phyloP scores from a whole-genome alignment of 2,329 filamentous ascomycete genomes.

The Fusarium sp. region DNA sequence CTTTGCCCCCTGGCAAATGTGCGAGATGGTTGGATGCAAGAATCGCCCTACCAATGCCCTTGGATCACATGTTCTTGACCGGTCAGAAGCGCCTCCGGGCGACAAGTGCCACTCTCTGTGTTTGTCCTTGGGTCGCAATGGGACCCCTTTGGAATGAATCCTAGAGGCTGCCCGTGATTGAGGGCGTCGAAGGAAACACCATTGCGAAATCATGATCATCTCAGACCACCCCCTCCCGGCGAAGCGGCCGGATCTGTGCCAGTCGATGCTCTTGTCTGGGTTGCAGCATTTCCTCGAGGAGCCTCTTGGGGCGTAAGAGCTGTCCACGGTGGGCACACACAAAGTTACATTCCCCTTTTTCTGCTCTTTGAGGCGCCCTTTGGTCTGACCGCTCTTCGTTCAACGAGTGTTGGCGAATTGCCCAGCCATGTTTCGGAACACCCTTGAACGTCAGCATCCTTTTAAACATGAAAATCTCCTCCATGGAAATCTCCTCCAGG shows the following conservation, averaged over 20 bases:
- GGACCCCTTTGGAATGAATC: slow-evolving; percentile 11
- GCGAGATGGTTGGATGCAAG: slow-evolving; percentile 29
- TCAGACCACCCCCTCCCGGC: slow-evolving; percentile 1
- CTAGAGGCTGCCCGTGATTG: not conserved
- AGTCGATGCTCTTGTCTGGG: not conserved
- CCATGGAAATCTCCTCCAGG: not conserved
- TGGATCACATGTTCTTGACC: slow-evolving; percentile 35
- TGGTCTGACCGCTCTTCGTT: slow-evolving; percentile 25
- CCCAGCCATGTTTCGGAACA: slow-evolving; percentile 8
- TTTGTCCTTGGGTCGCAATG: slow-evolving; percentile 2
- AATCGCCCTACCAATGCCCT: slow-evolving; percentile 23
- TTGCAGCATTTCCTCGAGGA: slow-evolving; percentile 1
- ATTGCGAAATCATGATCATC: slow-evolving; percentile 17
- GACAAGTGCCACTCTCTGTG: slow-evolving; percentile 33
- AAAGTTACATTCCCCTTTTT: slow-evolving; percentile 7
- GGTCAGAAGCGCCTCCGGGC: slow-evolving; percentile 23
- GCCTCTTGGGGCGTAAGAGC: slow-evolving; percentile 8
- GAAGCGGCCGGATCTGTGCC: not conserved
- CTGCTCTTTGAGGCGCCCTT: slow-evolving; percentile 6
- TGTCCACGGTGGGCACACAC: slow-evolving; percentile 9
- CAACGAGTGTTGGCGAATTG: slow-evolving; percentile 13
- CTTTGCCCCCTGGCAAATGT: slow-evolving; percentile 24
- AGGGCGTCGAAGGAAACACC: not conserved
- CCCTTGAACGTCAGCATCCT: slow-evolving; percentile 4
- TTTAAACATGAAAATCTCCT: not conserved